phyloP scores from a whole-genome alignment of 2,329 filamentous ascomycete genomes.

The Hortaea werneckii region DNA sequence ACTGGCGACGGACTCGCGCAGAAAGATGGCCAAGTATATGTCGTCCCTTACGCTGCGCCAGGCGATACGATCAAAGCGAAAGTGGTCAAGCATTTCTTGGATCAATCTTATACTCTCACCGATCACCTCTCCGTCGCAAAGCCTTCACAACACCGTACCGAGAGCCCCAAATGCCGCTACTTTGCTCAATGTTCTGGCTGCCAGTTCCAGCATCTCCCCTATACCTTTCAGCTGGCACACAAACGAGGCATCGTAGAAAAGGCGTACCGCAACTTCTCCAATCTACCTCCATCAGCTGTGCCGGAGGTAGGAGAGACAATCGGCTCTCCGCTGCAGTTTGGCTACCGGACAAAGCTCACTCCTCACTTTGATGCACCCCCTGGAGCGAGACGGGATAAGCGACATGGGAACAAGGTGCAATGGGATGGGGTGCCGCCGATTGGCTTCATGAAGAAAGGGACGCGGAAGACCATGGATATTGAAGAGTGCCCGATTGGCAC shows the following conservation, averaged over 20 bases:
- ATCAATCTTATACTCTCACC: constrained; percentile 61
- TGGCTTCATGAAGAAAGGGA: constrained; percentile 85
- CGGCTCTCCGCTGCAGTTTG: constrained; percentile 80
- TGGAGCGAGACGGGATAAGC: constrained; percentile 36
- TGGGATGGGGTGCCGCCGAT: constrained; percentile 64
- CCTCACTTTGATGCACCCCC: constrained; percentile 85
- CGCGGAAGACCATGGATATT: constrained; percentile 73
- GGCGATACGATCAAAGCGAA: constrained; percentile 74
- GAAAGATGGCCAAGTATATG: constrained; percentile 61
- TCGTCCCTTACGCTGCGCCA: constrained; percentile 79
- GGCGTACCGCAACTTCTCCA: constrained; percentile 84
- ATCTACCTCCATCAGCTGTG: constrained; percentile 63
- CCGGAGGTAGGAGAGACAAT: constrained; percentile 76
- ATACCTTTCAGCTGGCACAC: constrained; percentile 71
- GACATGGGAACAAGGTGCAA: constrained; percentile 43
- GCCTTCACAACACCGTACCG: constrained; percentile 66
- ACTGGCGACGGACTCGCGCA: constrained; percentile 84
- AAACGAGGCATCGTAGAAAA: constrained; percentile 84
- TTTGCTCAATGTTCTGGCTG: constrained; percentile 83
- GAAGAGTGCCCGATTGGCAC: constrained; percentile 97
- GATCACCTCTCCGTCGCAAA: constrained; percentile 72
- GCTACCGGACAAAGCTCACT: constrained; percentile 92
- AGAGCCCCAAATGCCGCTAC: constrained; percentile 70
- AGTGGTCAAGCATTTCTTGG: constrained; percentile 59
- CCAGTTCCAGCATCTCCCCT: constrained; percentile 95